Conservation (phyloP, 2,329 filamentous ascomycete genomes). For the Alternaria atra region DNA sequence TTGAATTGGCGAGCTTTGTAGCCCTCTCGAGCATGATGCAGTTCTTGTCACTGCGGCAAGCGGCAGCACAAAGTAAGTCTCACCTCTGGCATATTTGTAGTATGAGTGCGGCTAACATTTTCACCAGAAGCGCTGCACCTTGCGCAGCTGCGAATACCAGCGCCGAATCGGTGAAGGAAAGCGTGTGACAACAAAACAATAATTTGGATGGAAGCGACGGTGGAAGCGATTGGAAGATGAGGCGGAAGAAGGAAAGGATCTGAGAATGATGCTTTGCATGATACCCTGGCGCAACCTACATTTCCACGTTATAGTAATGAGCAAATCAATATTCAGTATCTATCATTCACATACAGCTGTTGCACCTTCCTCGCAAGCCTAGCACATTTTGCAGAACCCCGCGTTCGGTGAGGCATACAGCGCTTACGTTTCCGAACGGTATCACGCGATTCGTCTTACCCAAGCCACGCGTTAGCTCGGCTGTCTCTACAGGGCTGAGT, state of each 20-base stretch:
- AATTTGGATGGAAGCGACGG: background rate
- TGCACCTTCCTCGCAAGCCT: background rate
- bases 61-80: background rate
- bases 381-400: background rate
- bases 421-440: background rate
- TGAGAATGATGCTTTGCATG: background rate
- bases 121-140: background rate
- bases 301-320: background rate
- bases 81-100: fast-evolving
- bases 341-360: background rate
- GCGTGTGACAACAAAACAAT: background rate
- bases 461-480: background rate
- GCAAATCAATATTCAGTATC: background rate
- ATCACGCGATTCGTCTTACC: background rate
- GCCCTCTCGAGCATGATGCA: background rate
- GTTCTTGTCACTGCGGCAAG: background rate
- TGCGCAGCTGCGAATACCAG: background rate
- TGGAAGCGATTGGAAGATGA: background rate
- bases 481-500: background rate
- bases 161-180: too few relatives aligned
- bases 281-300: background rate
- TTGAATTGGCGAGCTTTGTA: too few relatives aligned
- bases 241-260: background rate
- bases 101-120: background rate
- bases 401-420: background rate